phyloP scores from a whole-genome alignment of 768 basidiomycete species.

The Tephrocybe sp. region DNA sequence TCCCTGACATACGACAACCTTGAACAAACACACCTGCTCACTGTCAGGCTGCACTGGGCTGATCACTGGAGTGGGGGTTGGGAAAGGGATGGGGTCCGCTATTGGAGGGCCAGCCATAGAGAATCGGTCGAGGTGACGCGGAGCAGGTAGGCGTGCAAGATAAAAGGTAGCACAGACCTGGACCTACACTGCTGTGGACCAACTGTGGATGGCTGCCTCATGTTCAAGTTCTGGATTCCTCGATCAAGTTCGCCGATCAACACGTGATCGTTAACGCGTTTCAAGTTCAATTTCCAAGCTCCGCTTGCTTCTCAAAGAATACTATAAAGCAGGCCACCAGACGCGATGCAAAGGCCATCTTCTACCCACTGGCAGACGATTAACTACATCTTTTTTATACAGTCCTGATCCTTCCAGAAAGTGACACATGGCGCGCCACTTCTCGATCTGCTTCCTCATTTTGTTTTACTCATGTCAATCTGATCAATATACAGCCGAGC shows the following conservation, averaged over 20 bases:
- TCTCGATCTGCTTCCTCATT: too few species aligned
- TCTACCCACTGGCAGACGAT: too few species aligned
- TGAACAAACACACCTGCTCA: constrained; percentile 70
- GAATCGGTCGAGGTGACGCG: background rate
- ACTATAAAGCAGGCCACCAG: constrained; percentile 3
- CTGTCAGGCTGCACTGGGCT: constrained; percentile 61
- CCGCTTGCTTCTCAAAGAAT: constrained; percentile 11
- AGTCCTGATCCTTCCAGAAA: too few species aligned
- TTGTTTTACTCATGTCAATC: too few species aligned
- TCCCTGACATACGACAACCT: constrained; percentile 11
- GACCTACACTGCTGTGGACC: constrained; percentile 15
- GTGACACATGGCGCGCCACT: too few species aligned
- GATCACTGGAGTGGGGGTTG: constrained; percentile 28
- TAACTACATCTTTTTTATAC: too few species aligned
- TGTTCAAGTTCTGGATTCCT: constrained; percentile 11
- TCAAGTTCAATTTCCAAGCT: constrained; percentile 12
- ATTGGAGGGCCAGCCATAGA: constrained; percentile 35
- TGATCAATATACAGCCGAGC: constrained; percentile 38
- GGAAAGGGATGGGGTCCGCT: constrained; percentile 42
- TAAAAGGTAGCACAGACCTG: background rate
- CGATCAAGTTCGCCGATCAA: constrained; percentile 4
- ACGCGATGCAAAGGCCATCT: constrained; percentile 3
- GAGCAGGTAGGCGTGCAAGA: background rate
- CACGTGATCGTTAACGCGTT: constrained; percentile 22
- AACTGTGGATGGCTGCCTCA: constrained; percentile 20